Evolutionary conservation across 202 grass and related monocot genomes (phyloP), one percentile per base, ranked within the genome.

Genomic region (Schoenoplectus triqueter): DNA sequence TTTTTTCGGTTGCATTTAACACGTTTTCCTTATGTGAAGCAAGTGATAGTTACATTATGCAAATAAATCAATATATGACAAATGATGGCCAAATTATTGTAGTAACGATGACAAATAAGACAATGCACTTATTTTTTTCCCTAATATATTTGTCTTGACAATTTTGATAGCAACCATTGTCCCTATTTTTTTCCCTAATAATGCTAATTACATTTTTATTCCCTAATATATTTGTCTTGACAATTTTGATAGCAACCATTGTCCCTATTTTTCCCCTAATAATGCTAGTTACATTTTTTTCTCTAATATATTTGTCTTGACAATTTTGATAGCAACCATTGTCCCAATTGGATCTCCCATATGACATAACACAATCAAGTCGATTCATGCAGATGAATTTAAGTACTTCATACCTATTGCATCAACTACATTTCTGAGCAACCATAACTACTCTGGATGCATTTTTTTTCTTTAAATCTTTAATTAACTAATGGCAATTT

Each of bases 301-400:
- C 17, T 5, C 1, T 59, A 31, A 31, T 31, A 31, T 31, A 31
- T 31, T 31, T 62, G 17, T 5, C 14, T 19, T 1, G 39, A 2
- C 40, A 59, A 40, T 66, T 66, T 66, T 40, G 7, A 40, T 66
- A 66, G 31, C 31, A 66, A 40, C 40, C 22, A 66, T 40, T 40
- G 40, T 6, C 40, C 59, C 59, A 59, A 59, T 14, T 59, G 1
- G 13, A 59, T 59, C 56, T 59, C 13, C 56, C 10, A 14, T 59
- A 59, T 13, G 41, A 40, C 31, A 47, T 70, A n/a, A 46, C 13
- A 70, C 0, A 70, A 50, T 19, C 17, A 48, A 44, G 31, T 31
- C 9, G 8, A 74, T 52, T 74, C 70, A 74, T 74, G 46, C n/a
- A 73, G 46, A 20, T 73, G 18, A n/a, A 73, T 73, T 73, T 4